A percentile compares a stretch with the other conserved stretches of the same genome.
Evolutionary conservation across 257 asterid genomes (phyloP).

Genomic region (Leptodermis oblonga): DNA sequence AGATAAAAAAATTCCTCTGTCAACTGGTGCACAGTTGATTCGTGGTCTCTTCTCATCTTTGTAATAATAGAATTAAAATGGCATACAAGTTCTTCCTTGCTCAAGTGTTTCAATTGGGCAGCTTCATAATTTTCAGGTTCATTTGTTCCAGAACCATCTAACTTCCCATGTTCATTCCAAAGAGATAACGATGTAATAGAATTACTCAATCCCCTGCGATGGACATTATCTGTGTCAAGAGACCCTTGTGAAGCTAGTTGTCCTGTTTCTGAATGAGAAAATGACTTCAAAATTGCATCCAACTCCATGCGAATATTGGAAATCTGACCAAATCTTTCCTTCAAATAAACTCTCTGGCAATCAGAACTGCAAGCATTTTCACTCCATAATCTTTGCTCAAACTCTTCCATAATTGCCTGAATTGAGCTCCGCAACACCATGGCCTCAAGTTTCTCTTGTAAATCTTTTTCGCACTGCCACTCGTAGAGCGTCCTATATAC

Average conservation of each 20-base stretch:
- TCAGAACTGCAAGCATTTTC: constrained; percentile 35
- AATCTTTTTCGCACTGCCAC: constrained; percentile 35
- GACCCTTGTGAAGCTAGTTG: constrained; percentile 53
- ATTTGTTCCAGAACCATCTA: constrained; percentile 39
- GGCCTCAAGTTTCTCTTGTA: constrained; percentile 46
- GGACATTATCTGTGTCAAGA: constrained; percentile 51
- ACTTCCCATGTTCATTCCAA: constrained; percentile 50
- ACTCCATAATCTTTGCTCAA: constrained; percentile 39
- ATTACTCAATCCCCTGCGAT: constrained; percentile 37
- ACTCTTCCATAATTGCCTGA: constrained; percentile 39
- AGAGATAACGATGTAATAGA: constrained; percentile 29
- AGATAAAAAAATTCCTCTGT: constrained; percentile 60
- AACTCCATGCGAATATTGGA: constrained; percentile 48
- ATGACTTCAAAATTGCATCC: constrained; percentile 54
- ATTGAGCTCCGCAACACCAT: constrained; percentile 43
- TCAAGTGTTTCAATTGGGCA: constrained; percentile 54
- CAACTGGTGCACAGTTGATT: constrained; percentile 50
- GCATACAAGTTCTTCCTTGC: constrained; percentile 46
- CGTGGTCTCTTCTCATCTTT: constrained; percentile 73
- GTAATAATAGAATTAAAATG: constrained; percentile 54
- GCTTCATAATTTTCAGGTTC: constrained; percentile 53
- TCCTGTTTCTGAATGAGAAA: constrained; percentile 47
- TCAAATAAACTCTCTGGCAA: constrained; percentile 34
- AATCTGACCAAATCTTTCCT: constrained; percentile 56
- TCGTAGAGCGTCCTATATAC: constrained; percentile 36